These are phyloP conservation scores for Cryphonectria nitschkei DNA, from an alignment of 2,329 filamentous ascomycete genomes.

Conservation along the genomic window DNA sequence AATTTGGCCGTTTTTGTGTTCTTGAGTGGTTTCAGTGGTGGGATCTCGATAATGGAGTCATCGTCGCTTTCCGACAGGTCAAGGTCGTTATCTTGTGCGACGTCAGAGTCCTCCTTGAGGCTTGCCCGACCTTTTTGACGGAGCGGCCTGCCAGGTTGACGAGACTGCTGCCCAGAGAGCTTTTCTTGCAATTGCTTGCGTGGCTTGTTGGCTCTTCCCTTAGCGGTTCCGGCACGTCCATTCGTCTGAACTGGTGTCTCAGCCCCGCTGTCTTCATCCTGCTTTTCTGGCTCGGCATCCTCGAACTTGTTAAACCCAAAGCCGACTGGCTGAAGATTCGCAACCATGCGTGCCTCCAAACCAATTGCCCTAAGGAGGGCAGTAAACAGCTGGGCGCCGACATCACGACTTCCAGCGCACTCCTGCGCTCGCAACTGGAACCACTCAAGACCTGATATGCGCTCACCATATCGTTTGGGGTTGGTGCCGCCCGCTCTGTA, in stretches of 20 bases:
- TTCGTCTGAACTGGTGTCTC: constrained; percentile 14
- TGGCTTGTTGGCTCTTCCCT: constrained; percentile 32
- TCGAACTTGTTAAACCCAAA: constrained; percentile 91
- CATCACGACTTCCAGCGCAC: constrained; percentile 81
- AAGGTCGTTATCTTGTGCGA: constrained; percentile 50
- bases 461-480: constrained; percentile 73
- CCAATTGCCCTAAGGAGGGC: constrained; percentile 80
- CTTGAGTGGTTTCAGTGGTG: constrained; percentile 40
- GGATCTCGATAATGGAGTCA: constrained; percentile 62
- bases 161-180: constrained; percentile 9
- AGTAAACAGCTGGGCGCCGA: constrained; percentile 88
- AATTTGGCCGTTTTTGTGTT: constrained; percentile 49
- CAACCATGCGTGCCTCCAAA: constrained; percentile 81
- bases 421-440: constrained; percentile 71
- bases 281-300: constrained; percentile 64
- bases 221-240: constrained; percentile 21
- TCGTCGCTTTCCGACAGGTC: constrained; percentile 59
- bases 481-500: constrained; percentile 68
- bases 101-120: constrained; percentile 39
- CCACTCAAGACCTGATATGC: constrained; percentile 65
- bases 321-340: constrained; percentile 82
- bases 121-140: constrained; percentile 21
- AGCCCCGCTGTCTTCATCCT: constrained; percentile 28
- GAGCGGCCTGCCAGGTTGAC: constrained; percentile 9
- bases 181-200: constrained; percentile 11